These are phyloP conservation scores for Arabidopsis thaliana DNA, from an alignment of 345 rosid genomes.

Conservation along the genomic window DNA sequence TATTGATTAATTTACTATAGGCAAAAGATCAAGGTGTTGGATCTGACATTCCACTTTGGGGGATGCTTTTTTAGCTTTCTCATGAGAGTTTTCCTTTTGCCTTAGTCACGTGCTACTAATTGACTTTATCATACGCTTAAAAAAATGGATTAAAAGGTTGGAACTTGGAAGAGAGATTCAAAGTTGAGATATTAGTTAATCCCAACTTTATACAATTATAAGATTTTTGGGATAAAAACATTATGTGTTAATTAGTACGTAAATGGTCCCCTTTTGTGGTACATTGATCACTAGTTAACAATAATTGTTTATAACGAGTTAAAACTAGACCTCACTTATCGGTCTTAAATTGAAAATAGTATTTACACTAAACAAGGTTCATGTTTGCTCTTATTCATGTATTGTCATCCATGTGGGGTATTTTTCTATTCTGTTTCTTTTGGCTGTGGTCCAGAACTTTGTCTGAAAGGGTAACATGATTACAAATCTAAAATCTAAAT, in stretches of 20 bases:
- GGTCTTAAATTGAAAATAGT: not conserved
- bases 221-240: constrained; percentile 11
- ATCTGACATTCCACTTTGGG: constrained; percentile 44
- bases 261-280: constrained; percentile 38
- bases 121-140: constrained; percentile 31
- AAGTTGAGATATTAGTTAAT: constrained; percentile 23
- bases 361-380: constrained; percentile 1
- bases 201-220: constrained; percentile 23
- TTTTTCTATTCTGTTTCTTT: not conserved
- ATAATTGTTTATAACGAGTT: not conserved
- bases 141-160: constrained; percentile 23
- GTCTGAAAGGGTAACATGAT: constrained; percentile 27
- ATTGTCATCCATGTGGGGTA: constrained; percentile 25
- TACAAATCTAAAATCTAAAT: constrained; percentile 5
- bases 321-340: not conserved
- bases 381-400: constrained; percentile 37
- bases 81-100: constrained; percentile 17
- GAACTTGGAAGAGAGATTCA: constrained; percentile 24
- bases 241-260: constrained; percentile 15
- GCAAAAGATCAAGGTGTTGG: constrained; percentile 16
- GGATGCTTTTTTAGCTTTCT: constrained; percentile 30
- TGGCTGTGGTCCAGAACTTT: constrained; percentile 29
- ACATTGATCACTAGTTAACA: constrained; percentile 15
- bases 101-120: constrained; percentile 43
- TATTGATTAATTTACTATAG: constrained; percentile 18